phyloP scores from a whole-genome alignment of 768 basidiomycete species.

The Xerocomellus intermedius region DNA sequence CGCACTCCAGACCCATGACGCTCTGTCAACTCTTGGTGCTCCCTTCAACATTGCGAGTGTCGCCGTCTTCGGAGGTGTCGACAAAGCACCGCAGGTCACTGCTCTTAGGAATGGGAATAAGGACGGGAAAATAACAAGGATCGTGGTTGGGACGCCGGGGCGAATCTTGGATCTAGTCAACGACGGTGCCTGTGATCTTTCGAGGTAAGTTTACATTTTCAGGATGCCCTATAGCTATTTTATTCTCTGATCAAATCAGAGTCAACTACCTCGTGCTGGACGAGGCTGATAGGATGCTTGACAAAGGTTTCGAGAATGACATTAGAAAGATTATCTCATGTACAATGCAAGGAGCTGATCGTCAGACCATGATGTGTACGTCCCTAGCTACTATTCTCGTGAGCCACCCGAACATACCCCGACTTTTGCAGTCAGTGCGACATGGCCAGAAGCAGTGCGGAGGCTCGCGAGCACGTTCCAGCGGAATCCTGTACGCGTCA shows the following conservation, averaged over 20 bases:
- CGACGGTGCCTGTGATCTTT: slow-evolving; percentile 82
- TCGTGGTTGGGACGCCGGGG: slow-evolving; percentile 96
- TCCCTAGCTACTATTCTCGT: slow-evolving; percentile 9
- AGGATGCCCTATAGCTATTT: not conserved
- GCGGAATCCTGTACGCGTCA: slow-evolving; percentile 80
- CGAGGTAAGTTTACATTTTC: slow-evolving; percentile 47
- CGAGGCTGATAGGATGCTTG: slow-evolving; percentile 98
- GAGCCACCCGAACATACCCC: not conserved
- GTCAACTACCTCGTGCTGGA: slow-evolving; percentile 93
- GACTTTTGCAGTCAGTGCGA: slow-evolving; percentile 76
- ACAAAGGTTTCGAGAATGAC: slow-evolving; percentile 98
- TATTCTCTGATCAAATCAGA: slow-evolving; percentile 36
- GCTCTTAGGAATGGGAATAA: slow-evolving; percentile 57
- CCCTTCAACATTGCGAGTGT: slow-evolving; percentile 76
- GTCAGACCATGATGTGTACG: slow-evolving; percentile 95
- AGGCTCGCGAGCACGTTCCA: slow-evolving; percentile 87
- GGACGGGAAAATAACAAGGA: slow-evolving; percentile 54
- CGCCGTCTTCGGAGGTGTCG: slow-evolving; percentile 93
- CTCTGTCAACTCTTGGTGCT: slow-evolving; percentile 69
- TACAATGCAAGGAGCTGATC: slow-evolving; percentile 61
- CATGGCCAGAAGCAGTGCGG: slow-evolving; percentile 95
- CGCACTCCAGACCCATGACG: slow-evolving; percentile 91
- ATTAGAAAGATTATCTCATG: slow-evolving; percentile 85
- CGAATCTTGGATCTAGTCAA: slow-evolving; percentile 89
- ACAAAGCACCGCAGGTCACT: slow-evolving; percentile 78